Evolutionary conservation across 805 yeast genomes (phyloP), one percentile per base, ranked within the genome.

Genomic region (Brettanomyces anomalus): DNA sequence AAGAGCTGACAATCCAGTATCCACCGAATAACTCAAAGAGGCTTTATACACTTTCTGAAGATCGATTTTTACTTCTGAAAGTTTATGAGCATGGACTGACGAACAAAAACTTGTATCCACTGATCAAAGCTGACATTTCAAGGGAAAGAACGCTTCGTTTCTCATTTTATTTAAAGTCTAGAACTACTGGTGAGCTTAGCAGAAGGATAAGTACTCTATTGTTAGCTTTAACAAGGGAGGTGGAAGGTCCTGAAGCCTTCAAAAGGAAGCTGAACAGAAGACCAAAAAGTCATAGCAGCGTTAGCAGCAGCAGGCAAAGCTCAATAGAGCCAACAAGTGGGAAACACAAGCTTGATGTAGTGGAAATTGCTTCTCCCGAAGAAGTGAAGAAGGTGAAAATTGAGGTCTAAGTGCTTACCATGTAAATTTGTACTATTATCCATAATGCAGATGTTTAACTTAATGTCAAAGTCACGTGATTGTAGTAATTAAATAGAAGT

Each of bases 11-110:
- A 4, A 78, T 85, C 19, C 82, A 76, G 43, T 85, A 82, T 46
- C 90, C 93, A 0, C 89, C 89, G n/a, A 84, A 83, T 55, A 84
- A 82, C 56, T 82, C 93, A 11, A 82, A 84, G 54, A 65, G 88
- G 50, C 71, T 82, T 7, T 85, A 81, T 52, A 77, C 85, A 7
- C 74, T 76, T 28, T 58, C 71, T 0, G 94, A 85, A 55, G 95
- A 85, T 55, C 68, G 85, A 42, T 85, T 79, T 51, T 64, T 85
- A 20, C 55, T 85, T 40, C 51, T 72, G 24, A 72, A 76, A 43
- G 81, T 81, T 1, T 70, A 80, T 57, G 79, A 79, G 50, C 70
- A 74, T 49, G 95, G 95, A 0, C 58, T 84, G 20, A 67, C 74
- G 52, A 65, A 75, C 37, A 80, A 77, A 19, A 70, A 74, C 42